These are phyloP conservation scores for Pichiaceae sp. DNA, from an alignment of 1,139 yeast genomes.

Conservation along the genomic window DNA sequence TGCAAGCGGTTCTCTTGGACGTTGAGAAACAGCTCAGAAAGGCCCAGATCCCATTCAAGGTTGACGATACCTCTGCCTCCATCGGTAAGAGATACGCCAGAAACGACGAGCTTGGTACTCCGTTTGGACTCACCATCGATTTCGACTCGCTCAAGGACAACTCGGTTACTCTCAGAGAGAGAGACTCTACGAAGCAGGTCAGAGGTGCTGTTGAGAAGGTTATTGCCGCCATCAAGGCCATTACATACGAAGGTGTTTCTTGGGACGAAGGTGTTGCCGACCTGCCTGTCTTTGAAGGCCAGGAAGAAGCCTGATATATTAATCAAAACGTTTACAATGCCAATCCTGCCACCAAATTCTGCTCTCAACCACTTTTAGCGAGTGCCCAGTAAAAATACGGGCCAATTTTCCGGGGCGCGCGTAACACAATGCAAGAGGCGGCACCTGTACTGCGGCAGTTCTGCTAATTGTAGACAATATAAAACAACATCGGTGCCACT, in stretches of 20 bases:
- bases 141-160: slow-evolving; percentile 88
- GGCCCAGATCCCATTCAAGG: slow-evolving; percentile 86
- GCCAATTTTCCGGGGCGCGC: too few relatives aligned
- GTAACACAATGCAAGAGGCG: too few relatives aligned
- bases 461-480: too few relatives aligned
- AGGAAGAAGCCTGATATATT: slow-evolving; percentile 15
- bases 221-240: slow-evolving; percentile 66
- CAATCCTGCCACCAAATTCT: too few relatives aligned
- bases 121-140: slow-evolving; percentile 97
- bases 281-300: slow-evolving; percentile 51
- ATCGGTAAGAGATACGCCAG: slow-evolving; percentile 98
- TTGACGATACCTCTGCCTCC: slow-evolving; percentile 95
- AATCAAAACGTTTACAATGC: too few relatives aligned
- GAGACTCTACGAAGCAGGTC: slow-evolving; percentile 95
- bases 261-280: slow-evolving; percentile 84
- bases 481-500: too few relatives aligned
- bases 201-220: slow-evolving; percentile 83
- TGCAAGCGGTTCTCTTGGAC: slow-evolving; percentile 66
- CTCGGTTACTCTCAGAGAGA: slow-evolving; percentile 92
- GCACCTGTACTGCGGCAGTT: too few relatives aligned
- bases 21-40: slow-evolving; percentile 65
- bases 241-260: slow-evolving; percentile 63
- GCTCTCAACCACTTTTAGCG: too few relatives aligned
- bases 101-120: slow-evolving; percentile 98
- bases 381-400: too few relatives aligned